phyloP scores from a whole-genome alignment of 2,329 filamentous ascomycete species.

The Monosporascus sp. region DNA sequence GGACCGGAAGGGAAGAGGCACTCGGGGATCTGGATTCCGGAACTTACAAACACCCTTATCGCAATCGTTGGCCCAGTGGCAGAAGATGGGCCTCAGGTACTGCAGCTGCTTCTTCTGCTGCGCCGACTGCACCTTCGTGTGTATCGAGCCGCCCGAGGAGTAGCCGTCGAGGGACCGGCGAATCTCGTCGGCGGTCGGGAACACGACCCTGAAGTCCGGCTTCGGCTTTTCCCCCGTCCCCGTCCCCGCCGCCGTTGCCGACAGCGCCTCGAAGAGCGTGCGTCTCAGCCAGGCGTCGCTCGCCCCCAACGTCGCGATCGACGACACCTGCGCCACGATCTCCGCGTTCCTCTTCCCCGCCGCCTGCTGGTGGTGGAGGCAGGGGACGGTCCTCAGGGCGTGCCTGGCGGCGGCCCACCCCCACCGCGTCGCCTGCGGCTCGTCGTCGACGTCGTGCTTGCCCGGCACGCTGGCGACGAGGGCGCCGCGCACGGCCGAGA shows the following conservation, averaged over 20 bases:
- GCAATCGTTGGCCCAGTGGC: slow-evolving; percentile 68
- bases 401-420: slow-evolving; percentile 68
- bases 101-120: slow-evolving; percentile 69
- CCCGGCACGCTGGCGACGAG: slow-evolving; percentile 77
- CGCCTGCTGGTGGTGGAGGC: slow-evolving; percentile 9
- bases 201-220: slow-evolving; percentile 65
- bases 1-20: background rate
- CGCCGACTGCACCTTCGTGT: slow-evolving; percentile 67
- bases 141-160: slow-evolving; percentile 70
- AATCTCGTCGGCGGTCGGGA: slow-evolving; percentile 76
- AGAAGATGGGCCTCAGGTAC: slow-evolving; percentile 65
- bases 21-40: background rate
- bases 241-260: slow-evolving; percentile 20
- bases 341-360: slow-evolving; percentile 25
- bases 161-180: slow-evolving; percentile 74
- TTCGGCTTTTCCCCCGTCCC: slow-evolving; percentile 10
- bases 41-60: slow-evolving; percentile 28
- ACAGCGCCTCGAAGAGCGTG: slow-evolving; percentile 52
- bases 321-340: slow-evolving; percentile 66
- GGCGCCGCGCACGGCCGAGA: slow-evolving; percentile 61
- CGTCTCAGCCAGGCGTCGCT: slow-evolving; percentile 67
- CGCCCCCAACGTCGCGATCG: slow-evolving; percentile 71
- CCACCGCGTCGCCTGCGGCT: slow-evolving; percentile 55
- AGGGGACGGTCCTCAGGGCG: slow-evolving; percentile 50
- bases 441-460: slow-evolving; percentile 46